A percentile compares a stretch with the other conserved stretches of the same genome.
phyloP scores from a whole-genome alignment of 495 filamentous ascomycete genomes.

The Geoglossum glabrum region DNA sequence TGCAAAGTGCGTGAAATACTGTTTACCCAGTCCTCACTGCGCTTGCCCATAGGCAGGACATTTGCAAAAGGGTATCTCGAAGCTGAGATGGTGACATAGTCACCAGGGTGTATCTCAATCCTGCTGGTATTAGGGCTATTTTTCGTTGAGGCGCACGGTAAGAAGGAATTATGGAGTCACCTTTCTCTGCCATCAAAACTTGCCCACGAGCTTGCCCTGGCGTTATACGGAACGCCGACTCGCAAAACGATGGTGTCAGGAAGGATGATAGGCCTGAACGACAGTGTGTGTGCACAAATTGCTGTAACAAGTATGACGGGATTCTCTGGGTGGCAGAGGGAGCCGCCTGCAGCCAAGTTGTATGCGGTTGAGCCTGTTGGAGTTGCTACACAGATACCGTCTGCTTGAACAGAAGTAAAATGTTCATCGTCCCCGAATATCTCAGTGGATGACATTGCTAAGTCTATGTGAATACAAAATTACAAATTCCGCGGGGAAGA shows the following conservation, averaged over 20 bases:
- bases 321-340: slow-evolving; percentile 89
- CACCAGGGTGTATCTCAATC: slow-evolving; percentile 68
- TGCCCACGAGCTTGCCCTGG: slow-evolving; percentile 76
- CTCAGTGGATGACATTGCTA: slow-evolving; percentile 71
- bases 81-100: slow-evolving; percentile 91
- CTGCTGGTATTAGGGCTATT: slow-evolving; percentile 13
- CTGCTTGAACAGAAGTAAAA: slow-evolving; percentile 70
- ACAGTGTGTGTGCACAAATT: slow-evolving; percentile 90
- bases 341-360: slow-evolving; percentile 89
- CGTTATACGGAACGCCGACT: slow-evolving; percentile 81
- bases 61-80: slow-evolving; percentile 84
- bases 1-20: slow-evolving; percentile 76
- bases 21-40: slow-evolving; percentile 82
- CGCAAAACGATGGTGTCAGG: slow-evolving; percentile 88
- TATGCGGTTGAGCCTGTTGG: slow-evolving; percentile 92
- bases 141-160: not conserved
- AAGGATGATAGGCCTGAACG: slow-evolving; percentile 86
- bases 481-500: not conserved
- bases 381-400: slow-evolving; percentile 78
- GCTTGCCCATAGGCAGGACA: slow-evolving; percentile 52
- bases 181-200: slow-evolving; percentile 90
- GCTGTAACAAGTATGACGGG: slow-evolving; percentile 89
- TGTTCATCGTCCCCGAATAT: slow-evolving; percentile 92
- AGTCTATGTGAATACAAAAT: not conserved
- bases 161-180: slow-evolving; percentile 13